These are phyloP conservation scores for Xylaria scruposa DNA, from an alignment of 495 filamentous ascomycete species.

Conservation along the genomic window DNA sequence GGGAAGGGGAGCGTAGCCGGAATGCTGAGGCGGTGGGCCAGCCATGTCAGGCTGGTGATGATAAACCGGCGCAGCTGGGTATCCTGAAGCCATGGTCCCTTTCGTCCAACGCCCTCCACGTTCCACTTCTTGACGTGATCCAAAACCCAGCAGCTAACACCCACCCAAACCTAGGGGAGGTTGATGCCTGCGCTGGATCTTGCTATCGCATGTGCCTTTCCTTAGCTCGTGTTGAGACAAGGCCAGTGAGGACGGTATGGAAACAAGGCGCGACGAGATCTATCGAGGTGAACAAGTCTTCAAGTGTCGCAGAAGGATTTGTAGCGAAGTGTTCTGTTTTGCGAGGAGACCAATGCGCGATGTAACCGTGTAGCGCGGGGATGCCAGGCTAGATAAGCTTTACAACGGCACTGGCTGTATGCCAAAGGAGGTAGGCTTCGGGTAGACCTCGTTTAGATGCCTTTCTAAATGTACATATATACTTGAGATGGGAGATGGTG, in stretches of 20 bases:
- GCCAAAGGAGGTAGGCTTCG: neutral
- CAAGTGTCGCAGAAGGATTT: neutral
- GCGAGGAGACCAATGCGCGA: constrained; percentile 5
- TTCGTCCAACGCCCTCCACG: constrained; percentile 20
- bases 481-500: neutral
- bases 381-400: constrained; percentile 5
- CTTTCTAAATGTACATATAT: constrained; percentile 14
- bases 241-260: neutral
- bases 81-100: constrained; percentile 43
- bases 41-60: constrained; percentile 42
- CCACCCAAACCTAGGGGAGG: constrained; percentile 6
- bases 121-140: constrained; percentile 16
- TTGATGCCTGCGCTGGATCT: constrained; percentile 2
- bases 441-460: neutral
- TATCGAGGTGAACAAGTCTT: neutral
- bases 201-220: constrained; percentile 18
- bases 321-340: neutral
- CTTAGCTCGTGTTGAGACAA: neutral
- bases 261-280: neutral
- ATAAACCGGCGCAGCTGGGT: constrained; percentile 42
- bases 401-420: neutral
- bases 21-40: constrained; percentile 38
- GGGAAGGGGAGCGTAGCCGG: constrained; percentile 42
- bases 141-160: constrained; percentile 20
- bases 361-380: constrained; percentile 22